Percentiles rank a stretch among this genome's conserved stretches.
Conservation (phyloP, 371 early-diverging fungal species). For the Mortierella sp. region DNA sequence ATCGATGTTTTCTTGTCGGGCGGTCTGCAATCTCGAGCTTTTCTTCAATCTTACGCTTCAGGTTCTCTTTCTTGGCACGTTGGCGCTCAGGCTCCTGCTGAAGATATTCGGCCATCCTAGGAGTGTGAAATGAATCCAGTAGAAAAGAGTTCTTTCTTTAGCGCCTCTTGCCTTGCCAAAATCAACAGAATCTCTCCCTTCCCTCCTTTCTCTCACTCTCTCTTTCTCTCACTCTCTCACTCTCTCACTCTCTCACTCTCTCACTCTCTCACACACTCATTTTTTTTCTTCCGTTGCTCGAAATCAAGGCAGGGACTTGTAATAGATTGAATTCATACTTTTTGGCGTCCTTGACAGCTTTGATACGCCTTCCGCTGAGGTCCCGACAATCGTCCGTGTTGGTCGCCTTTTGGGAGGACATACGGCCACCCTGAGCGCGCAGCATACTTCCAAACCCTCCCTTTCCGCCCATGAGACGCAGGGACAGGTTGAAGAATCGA, state of each 20-base stretch:
- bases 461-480: slow-evolving; percentile 82
- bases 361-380: slow-evolving; percentile 88
- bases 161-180: no score
- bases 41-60: slow-evolving; percentile 87
- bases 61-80: slow-evolving; percentile 69
- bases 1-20: slow-evolving; percentile 73
- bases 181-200: no score
- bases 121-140: not conserved
- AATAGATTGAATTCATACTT: slow-evolving; percentile 61
- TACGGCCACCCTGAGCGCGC: slow-evolving; percentile 93
- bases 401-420: slow-evolving; percentile 90
- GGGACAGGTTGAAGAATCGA: slow-evolving; percentile 49
- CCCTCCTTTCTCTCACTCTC: no score
- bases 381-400: slow-evolving; percentile 96
- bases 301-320: no score
- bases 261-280: no score
- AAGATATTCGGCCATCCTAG: slow-evolving; percentile 82
- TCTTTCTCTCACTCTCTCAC: no score
- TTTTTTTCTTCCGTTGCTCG: no score
- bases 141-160: no score
- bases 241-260: no score
- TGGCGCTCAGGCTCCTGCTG: slow-evolving; percentile 79
- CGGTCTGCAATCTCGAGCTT: slow-evolving; percentile 72
- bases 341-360: slow-evolving; percentile 91
- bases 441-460: slow-evolving; percentile 97